Evolutionary conservation across 805 yeast genomes (phyloP).

Genomic region (Starmerella kuoi): DNA sequence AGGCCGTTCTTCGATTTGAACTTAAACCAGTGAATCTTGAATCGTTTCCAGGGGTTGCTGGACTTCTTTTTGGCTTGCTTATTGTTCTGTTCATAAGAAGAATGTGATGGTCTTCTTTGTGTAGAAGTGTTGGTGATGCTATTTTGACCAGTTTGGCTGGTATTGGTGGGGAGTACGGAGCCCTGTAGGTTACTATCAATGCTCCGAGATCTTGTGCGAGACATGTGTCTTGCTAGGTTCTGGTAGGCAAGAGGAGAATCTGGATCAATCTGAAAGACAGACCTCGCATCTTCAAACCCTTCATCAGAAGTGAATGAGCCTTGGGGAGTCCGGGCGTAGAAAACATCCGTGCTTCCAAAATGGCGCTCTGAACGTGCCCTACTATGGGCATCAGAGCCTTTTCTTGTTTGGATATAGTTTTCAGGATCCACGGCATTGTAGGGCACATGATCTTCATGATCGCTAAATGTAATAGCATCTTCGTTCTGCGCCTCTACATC

Average conservation of each 20-base stretch:
- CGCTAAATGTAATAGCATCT: neutral
- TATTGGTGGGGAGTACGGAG: neutral
- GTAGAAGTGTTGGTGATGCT: neutral
- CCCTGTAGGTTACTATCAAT: neutral
- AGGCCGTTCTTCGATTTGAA: slow-evolving; percentile 14
- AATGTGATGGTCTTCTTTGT: neutral
- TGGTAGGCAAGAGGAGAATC: slow-evolving; percentile 10
- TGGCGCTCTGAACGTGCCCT: slow-evolving; percentile 11
- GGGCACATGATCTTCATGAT: slow-evolving; percentile 7
- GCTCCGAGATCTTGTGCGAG: neutral
- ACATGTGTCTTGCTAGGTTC: slow-evolving; percentile 2
- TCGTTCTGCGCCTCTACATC: neutral
- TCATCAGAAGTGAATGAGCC: slow-evolving; percentile 1
- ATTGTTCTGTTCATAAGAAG: neutral
- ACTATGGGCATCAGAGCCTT: neutral
- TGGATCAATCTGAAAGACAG: neutral
- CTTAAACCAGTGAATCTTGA: slow-evolving; percentile 21
- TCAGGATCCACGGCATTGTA: slow-evolving; percentile 3
- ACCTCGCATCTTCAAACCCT: slow-evolving; percentile 5
- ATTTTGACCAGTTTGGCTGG: neutral
- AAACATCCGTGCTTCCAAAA: slow-evolving; percentile 15
- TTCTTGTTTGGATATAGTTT: neutral
- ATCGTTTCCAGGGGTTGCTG: slow-evolving; percentile 11
- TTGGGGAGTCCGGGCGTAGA: slow-evolving; percentile 7
- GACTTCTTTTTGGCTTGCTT: neutral